These are phyloP conservation scores for Cryphonectria radicalis DNA, from an alignment of 2,329 filamentous ascomycete species.

Conservation along the genomic window DNA sequence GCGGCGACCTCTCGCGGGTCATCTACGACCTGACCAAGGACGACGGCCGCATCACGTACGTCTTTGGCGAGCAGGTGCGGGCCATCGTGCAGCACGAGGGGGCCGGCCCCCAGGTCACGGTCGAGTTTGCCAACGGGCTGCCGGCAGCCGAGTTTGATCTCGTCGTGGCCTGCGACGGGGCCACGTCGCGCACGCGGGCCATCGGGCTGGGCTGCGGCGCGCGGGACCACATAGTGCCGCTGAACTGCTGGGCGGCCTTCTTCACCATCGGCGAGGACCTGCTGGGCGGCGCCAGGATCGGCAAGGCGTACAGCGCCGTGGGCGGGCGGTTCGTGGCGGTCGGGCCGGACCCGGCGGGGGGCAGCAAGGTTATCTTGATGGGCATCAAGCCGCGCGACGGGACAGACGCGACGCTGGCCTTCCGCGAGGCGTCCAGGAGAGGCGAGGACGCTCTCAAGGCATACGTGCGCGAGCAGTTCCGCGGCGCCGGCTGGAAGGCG, in stretches of 20 bases:
- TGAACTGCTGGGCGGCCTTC: constrained; percentile 47
- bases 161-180: constrained; percentile 53
- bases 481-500: constrained; percentile 48
- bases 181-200: constrained; percentile 50
- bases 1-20: constrained; percentile 46
- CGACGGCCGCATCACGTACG: constrained; percentile 23
- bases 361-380: constrained; percentile 42
- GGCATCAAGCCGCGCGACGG: constrained; percentile 38
- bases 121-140: constrained; percentile 46
- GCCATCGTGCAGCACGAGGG: constrained; percentile 39
- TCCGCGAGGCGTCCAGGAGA: constrained; percentile 45
- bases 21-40: constrained; percentile 35
- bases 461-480: constrained; percentile 36
- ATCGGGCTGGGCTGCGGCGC: constrained; percentile 46
- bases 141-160: constrained; percentile 38
- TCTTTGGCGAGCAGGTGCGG: constrained; percentile 37
- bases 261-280: constrained; percentile 47
- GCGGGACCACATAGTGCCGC: constrained; percentile 38
- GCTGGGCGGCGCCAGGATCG: constrained; percentile 43
- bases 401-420: constrained; percentile 38
- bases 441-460: constrained; percentile 42
- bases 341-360: constrained; percentile 30
- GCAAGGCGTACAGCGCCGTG: constrained; percentile 41
- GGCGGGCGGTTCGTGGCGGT: constrained; percentile 44
- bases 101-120: constrained; percentile 40